Evolutionary conservation across 2,329 filamentous ascomycete species (phyloP).

Genomic region (Cladophialophora exuberans): DNA sequence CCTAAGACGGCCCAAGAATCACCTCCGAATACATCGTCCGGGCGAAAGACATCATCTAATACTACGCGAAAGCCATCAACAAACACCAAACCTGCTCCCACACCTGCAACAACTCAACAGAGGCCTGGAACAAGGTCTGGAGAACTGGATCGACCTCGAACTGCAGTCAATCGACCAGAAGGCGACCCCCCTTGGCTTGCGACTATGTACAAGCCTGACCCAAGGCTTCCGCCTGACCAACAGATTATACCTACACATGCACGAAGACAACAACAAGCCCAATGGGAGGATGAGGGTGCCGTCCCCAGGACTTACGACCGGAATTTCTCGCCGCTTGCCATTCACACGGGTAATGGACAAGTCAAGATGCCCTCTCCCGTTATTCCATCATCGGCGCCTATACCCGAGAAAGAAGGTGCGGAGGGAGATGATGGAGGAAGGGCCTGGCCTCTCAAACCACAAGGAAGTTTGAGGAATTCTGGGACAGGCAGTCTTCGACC

Average conservation of each 20-base stretch:
- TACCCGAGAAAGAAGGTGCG: slow-evolving; percentile 12
- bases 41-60: slow-evolving; percentile 44
- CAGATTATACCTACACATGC: slow-evolving; percentile 95
- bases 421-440: slow-evolving; percentile 26
- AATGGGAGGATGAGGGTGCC: slow-evolving; percentile 91
- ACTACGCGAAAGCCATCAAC: slow-evolving; percentile 46
- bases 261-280: slow-evolving; percentile 85
- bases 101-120: slow-evolving; percentile 45
- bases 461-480: slow-evolving; percentile 31
- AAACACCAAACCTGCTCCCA: slow-evolving; percentile 40
- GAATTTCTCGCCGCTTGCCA: slow-evolving; percentile 78
- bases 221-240: slow-evolving; percentile 88
- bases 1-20: slow-evolving; percentile 37
- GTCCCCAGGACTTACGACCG: slow-evolving; percentile 84
- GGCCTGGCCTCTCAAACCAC: slow-evolving; percentile 37
- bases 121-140: slow-evolving; percentile 68
- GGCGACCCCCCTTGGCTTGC: slow-evolving; percentile 96
- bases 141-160: slow-evolving; percentile 54
- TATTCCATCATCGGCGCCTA: slow-evolving; percentile 20
- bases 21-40: slow-evolving; percentile 32
- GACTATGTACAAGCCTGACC: slow-evolving; percentile 93
- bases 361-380: slow-evolving; percentile 20
- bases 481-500: slow-evolving; percentile 37
- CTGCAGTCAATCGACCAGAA: slow-evolving; percentile 72
- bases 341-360: slow-evolving; percentile 41